Conservation (phyloP, 164 flowering plant species). For the Nymphaea thermarum region DNA sequence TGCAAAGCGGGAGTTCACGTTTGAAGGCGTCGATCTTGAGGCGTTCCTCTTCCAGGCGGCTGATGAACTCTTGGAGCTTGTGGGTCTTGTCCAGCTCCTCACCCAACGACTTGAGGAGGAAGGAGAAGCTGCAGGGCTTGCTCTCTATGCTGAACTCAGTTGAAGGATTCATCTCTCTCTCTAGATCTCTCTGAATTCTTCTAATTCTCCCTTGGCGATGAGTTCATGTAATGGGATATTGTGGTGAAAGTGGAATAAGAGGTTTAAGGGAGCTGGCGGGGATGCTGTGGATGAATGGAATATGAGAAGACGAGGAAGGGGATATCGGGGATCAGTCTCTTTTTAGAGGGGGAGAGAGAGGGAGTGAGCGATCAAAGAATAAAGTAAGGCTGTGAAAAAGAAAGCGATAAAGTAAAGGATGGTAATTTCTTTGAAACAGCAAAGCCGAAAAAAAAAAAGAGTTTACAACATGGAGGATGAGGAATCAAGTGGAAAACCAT, state of each 20-base stretch:
- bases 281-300: neutral
- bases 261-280: neutral
- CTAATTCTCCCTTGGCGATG: neutral
- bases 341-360: slow-evolving; percentile 11
- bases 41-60: slow-evolving; percentile 40
- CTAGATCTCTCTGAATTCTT: neutral
- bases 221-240: neutral
- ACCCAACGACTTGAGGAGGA: neutral
- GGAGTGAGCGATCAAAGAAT: slow-evolving; percentile 11
- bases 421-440: slow-evolving; percentile 72
- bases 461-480: neutral
- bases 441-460: slow-evolving; percentile 24
- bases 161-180: neutral
- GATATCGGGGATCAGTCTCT: neutral
- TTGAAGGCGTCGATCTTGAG: slow-evolving; percentile 49
- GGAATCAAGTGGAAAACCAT: neutral
- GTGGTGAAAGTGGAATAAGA: neutral
- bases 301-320: neutral
- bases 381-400: neutral
- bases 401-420: slow-evolving; percentile 22
- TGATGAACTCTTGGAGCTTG: slow-evolving; percentile 23
- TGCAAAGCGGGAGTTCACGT: slow-evolving; percentile 60
- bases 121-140: neutral
- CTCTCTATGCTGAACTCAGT: neutral
- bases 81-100: slow-evolving; percentile 5